phyloP scores from a whole-genome alignment of 2,329 filamentous ascomycete species.

The Xylariales sp. region DNA sequence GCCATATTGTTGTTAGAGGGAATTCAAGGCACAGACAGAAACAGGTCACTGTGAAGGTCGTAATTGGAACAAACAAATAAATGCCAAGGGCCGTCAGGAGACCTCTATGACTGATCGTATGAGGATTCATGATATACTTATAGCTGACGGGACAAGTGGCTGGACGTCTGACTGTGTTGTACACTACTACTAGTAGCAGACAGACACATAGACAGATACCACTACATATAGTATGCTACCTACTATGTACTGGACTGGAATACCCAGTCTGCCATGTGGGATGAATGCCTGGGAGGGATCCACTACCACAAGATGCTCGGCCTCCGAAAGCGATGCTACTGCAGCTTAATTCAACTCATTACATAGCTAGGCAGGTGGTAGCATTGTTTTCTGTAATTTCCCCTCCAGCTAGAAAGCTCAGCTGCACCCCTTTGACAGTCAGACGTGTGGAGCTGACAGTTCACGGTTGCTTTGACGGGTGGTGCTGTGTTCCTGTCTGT shows the following conservation, averaged over 20 bases:
- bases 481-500: conserved; percentile 9
- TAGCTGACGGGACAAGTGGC: conserved; percentile 18
- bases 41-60: conserved; percentile 9
- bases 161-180: conserved; percentile 15
- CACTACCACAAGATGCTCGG: conserved; percentile 16
- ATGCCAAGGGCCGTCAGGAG: conserved; percentile 3
- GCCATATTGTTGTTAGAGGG: background rate
- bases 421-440: conserved; percentile 28
- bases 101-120: conserved; percentile 19
- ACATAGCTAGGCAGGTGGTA: background rate
- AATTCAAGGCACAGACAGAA: background rate
- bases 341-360: conserved; percentile 7
- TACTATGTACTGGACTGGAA: background rate
- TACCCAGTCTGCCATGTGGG: conserved; percentile 12
- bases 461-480: background rate
- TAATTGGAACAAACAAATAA: conserved; percentile 1
- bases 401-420: conserved; percentile 14
- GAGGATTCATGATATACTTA: conserved; percentile 29
- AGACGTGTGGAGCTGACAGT: conserved; percentile 26
- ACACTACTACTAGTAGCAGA: background rate
- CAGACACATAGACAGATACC: background rate
- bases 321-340: conserved; percentile 14
- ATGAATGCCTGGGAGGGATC: conserved; percentile 16
- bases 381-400: conserved; percentile 11
- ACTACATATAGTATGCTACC: background rate